Evolutionary conservation across 805 yeast species (phyloP).

Genomic region (Hanseniaspora guilliermondii): DNA sequence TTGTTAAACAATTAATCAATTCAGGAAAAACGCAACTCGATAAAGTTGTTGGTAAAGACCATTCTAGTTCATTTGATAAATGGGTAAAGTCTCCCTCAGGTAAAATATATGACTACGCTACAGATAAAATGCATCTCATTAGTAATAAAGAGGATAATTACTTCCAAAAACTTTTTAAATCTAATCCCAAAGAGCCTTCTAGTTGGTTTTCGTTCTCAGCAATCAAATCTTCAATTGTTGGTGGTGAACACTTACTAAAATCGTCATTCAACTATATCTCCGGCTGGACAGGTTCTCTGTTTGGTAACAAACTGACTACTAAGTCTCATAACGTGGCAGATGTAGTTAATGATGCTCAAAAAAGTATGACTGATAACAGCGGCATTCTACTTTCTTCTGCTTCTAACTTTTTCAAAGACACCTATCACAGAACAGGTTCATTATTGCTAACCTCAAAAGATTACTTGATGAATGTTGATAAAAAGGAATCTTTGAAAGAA

Average conservation of each 20-base stretch:
- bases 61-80: neutral
- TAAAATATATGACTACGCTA: neutral
- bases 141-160: neutral
- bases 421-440: neutral
- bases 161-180: neutral
- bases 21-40: neutral
- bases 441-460: neutral
- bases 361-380: neutral
- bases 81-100: slow-evolving; percentile 5
- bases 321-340: neutral
- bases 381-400: neutral
- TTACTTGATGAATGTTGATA: neutral
- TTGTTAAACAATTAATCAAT: neutral
- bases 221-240: neutral
- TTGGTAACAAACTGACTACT: neutral
- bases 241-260: neutral
- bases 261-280: neutral
- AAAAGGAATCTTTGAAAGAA: neutral
- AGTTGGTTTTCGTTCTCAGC: neutral
- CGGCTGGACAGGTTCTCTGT: neutral
- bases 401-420: neutral
- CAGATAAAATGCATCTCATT: neutral
- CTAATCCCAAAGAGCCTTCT: neutral
- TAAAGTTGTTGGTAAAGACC: neutral
- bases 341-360: neutral